Percentiles rank a stretch among this genome's conserved stretches.
Evolutionary conservation across 805 yeast species (phyloP).

Genomic region (Grigorovia humatica): DNA sequence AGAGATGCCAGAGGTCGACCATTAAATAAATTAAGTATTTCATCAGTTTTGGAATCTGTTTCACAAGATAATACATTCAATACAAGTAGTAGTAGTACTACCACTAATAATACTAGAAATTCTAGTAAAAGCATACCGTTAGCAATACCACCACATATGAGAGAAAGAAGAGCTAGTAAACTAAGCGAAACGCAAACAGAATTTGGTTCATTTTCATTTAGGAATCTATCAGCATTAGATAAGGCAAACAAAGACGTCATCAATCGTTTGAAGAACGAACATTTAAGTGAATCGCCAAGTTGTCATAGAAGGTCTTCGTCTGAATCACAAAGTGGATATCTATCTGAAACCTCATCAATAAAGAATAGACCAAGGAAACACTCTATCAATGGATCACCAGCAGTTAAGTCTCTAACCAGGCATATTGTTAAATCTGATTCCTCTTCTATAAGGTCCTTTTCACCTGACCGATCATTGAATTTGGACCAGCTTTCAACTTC

Average conservation of each 20-base stretch:
- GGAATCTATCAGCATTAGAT: constrained; percentile 82
- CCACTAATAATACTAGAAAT: constrained; percentile 7
- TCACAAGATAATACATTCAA: constrained; percentile 8
- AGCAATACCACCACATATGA: constrained; percentile 44
- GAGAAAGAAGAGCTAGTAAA: constrained; percentile 66
- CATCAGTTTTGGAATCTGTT: constrained; percentile 23
- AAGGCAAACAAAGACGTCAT: constrained; percentile 91
- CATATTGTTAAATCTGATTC: constrained; percentile 16
- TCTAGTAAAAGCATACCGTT: constrained; percentile 33
- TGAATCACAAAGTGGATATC: constrained; percentile 28
- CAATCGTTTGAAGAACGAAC: constrained; percentile 76
- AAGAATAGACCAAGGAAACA: constrained; percentile 12
- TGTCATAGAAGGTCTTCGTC: constrained; percentile 26
- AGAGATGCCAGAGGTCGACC: constrained; percentile 14
- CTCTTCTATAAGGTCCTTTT: constrained; percentile 18
- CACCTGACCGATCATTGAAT: constrained; percentile 21
- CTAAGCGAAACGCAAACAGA: constrained; percentile 60
- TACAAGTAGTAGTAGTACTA: constrained; percentile 1
- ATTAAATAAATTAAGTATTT: constrained; percentile 18
- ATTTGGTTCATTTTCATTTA: constrained; percentile 87
- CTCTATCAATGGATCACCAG: constrained; percentile 13
- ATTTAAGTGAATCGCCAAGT: constrained; percentile 32
- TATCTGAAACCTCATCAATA: constrained; percentile 22
- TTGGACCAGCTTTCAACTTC: constrained; percentile 10
- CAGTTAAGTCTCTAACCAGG: constrained; percentile 8